phyloP scores from a whole-genome alignment of 495 filamentous ascomycete species.

The Glonium stellatum region DNA sequence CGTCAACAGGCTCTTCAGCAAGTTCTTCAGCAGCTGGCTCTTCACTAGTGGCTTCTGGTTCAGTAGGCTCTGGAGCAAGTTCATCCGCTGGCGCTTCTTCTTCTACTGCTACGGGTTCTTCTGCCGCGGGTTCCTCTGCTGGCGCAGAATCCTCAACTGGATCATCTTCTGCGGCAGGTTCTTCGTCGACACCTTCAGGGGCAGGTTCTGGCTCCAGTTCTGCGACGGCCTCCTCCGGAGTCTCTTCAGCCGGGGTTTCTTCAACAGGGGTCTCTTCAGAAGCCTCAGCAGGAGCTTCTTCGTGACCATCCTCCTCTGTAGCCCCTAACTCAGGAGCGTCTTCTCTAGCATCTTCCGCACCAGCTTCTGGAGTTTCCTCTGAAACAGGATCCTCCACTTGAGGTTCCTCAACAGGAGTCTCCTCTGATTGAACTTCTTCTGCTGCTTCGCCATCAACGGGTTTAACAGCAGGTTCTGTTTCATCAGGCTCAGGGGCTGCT shows the following conservation, averaged over 20 bases:
- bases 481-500: neutral
- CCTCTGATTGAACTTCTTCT: neutral
- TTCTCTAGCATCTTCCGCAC: neutral
- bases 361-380: neutral
- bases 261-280: neutral
- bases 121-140: neutral
- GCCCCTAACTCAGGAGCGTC: neutral
- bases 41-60: neutral
- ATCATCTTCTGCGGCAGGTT: neutral
- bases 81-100: neutral
- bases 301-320: too few species aligned
- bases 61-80: neutral
- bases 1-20: neutral
- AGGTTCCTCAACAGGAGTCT: neutral
- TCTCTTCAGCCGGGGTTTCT: neutral
- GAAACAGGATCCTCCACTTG: neutral
- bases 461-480: neutral
- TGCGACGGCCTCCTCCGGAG: neutral
- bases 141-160: neutral
- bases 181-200: neutral
- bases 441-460: neutral
- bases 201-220: neutral
- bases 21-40: neutral
- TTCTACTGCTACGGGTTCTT: neutral
- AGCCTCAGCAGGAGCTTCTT: neutral